Conservation (phyloP, 2,329 filamentous ascomycete species). For the Monilinia aucupariae region DNA sequence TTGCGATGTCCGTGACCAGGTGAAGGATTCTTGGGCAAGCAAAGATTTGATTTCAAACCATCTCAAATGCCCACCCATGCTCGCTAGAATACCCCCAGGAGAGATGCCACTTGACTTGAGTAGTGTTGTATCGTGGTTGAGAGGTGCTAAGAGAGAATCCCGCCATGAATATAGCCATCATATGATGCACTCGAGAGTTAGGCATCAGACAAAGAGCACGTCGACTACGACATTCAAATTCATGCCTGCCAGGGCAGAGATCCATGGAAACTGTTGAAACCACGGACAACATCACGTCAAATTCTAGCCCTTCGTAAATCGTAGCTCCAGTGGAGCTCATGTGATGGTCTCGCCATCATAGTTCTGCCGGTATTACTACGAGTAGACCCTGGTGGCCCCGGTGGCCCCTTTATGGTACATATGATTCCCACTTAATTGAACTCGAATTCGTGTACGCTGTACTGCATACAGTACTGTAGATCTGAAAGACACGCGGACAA, state of each 20-base stretch:
- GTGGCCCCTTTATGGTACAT: not conserved
- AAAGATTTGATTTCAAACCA: too few relatives aligned
- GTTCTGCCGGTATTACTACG: not conserved
- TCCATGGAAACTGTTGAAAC: not conserved
- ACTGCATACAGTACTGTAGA: not conserved
- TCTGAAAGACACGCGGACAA: not conserved
- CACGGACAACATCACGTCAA: too few relatives aligned
- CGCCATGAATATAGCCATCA: not conserved
- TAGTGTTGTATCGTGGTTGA: too few relatives aligned
- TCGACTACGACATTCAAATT: too few relatives aligned
- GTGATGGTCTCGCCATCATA: not conserved
- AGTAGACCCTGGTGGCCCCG: too few relatives aligned
- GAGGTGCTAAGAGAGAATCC: too few relatives aligned
- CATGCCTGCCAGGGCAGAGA: not conserved
- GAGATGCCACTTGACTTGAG: too few relatives aligned
- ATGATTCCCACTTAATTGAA: not conserved
- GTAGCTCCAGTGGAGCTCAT: not conserved
- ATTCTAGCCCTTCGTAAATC: not conserved
- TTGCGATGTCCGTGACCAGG: too few relatives aligned
- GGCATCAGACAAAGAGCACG: not conserved
- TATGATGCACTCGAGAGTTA: not conserved
- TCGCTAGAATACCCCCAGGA: too few relatives aligned
- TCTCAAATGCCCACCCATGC: too few relatives aligned
- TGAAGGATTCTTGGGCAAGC: not conserved
- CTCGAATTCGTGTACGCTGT: not conserved